Evolutionary conservation across 495 filamentous ascomycete species (phyloP).

Genomic region (Tuber aestivum): DNA sequence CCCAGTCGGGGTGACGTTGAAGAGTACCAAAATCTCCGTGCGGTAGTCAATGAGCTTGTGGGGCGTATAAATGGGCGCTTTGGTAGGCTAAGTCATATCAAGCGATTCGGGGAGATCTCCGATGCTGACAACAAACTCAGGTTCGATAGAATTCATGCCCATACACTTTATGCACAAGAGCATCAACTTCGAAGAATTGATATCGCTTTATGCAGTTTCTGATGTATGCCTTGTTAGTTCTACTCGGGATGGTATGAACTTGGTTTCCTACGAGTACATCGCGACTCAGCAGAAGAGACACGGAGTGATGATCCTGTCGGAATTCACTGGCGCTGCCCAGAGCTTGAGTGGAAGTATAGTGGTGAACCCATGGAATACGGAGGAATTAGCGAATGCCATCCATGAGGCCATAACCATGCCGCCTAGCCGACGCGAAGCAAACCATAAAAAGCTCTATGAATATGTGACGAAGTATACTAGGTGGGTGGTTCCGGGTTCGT

Average conservation of each 20-base stretch:
- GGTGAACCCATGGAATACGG: conserved; percentile 87
- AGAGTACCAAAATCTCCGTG: conserved; percentile 88
- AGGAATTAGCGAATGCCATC: conserved; percentile 79
- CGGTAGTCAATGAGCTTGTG: conserved; percentile 82
- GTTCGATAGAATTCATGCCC: conserved; percentile 85
- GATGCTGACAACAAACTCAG: conserved; percentile 41
- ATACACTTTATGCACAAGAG: conserved; percentile 93
- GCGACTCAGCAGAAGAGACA: conserved; percentile 77
- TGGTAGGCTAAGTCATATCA: conserved; percentile 46
- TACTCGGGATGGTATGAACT: conserved; percentile 94
- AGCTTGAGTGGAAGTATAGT: conserved; percentile 78
- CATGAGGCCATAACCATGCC: conserved; percentile 78
- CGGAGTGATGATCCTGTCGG: conserved; percentile 84
- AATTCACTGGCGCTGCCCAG: conserved; percentile 85
- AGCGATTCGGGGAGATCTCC: background rate
- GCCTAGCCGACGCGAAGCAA: conserved; percentile 72
- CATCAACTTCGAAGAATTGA: conserved; percentile 69
- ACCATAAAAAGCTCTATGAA: conserved; percentile 70
- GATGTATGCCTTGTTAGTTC: conserved; percentile 87
- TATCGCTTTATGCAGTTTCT: conserved; percentile 81
- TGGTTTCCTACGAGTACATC: conserved; percentile 94
- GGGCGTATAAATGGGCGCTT: conserved; percentile 91
- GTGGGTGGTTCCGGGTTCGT: conserved; percentile 43
- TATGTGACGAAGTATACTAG: conserved; percentile 88
- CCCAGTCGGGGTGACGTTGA: conserved; percentile 89